Conservation (phyloP, 169 alveolate species). For the Cryptosporidium ryanae region DNA sequence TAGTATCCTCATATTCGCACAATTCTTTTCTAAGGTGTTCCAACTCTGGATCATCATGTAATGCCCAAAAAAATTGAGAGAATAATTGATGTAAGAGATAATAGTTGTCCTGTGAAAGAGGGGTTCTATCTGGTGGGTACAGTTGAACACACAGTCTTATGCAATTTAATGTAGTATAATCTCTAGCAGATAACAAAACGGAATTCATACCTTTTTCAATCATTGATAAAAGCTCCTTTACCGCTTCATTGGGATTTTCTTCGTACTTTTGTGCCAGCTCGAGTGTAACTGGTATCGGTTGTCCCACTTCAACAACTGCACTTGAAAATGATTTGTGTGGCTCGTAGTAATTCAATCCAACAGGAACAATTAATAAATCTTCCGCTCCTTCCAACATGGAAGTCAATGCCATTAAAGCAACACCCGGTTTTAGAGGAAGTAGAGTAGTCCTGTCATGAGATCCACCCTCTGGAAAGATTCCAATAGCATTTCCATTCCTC, state of each 20-base stretch:
- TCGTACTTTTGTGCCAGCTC: slow-evolving; percentile 57
- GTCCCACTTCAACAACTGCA: slow-evolving; percentile 88
- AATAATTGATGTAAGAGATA: slow-evolving; percentile 83
- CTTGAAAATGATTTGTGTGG: slow-evolving; percentile 86
- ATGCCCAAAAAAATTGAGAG: slow-evolving; percentile 85
- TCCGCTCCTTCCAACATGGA: slow-evolving; percentile 92
- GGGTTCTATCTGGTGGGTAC: slow-evolving; percentile 90
- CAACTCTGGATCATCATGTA: slow-evolving; percentile 82
- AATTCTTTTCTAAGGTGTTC: slow-evolving; percentile 81
- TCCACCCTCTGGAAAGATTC: slow-evolving; percentile 96
- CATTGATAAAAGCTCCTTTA: slow-evolving; percentile 19
- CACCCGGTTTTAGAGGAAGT: slow-evolving; percentile 95
- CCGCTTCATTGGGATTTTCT: slow-evolving; percentile 59
- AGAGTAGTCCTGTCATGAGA: slow-evolving; percentile 94
- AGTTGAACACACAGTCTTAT: slow-evolving; percentile 75
- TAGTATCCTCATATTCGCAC: slow-evolving; percentile 83
- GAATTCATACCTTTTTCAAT: slow-evolving; percentile 73
- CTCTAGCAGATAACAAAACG: slow-evolving; percentile 74
- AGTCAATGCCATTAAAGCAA: slow-evolving; percentile 91
- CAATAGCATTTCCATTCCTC: slow-evolving; percentile 89
- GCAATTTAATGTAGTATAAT: slow-evolving; percentile 56
- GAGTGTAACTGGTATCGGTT: slow-evolving; percentile 83
- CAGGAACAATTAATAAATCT: slow-evolving; percentile 90
- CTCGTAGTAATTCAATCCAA: slow-evolving; percentile 86
- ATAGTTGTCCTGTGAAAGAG: slow-evolving; percentile 84